Percentiles rank a stretch among this genome's conserved stretches.
These are phyloP conservation scores for Termitomyces sp. DNA, from an alignment of 768 basidiomycete genomes.

Conservation along the genomic window DNA sequence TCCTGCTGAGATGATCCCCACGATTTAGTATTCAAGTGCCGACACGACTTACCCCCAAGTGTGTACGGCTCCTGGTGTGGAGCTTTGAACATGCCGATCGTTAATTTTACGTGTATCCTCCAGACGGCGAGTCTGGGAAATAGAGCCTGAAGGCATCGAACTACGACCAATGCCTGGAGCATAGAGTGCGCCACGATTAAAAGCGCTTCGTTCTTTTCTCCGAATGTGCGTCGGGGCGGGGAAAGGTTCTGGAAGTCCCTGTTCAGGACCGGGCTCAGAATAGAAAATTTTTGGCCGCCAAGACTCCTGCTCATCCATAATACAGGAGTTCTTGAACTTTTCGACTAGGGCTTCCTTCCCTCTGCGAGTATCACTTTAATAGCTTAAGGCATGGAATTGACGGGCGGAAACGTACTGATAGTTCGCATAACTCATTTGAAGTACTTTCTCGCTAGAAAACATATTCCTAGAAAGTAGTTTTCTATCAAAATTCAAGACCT, in stretches of 20 bases:
- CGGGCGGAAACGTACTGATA: constrained; percentile 63
- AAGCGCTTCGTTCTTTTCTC: constrained; percentile 78
- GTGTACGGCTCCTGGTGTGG: not conserved
- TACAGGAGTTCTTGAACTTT: constrained; percentile 87
- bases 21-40: not conserved
- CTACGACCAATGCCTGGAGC: constrained; percentile 27
- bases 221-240: constrained; percentile 77
- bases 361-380: constrained; percentile 28
- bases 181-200: constrained; percentile 70
- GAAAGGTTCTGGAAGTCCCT: constrained; percentile 77
- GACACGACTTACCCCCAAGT: not conserved
- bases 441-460: constrained; percentile 86
- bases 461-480: constrained; percentile 58
- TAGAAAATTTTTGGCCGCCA: constrained; percentile 87
- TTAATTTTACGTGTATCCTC: constrained; percentile 8
- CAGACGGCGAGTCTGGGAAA: constrained; percentile 12
- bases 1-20: not conserved
- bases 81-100: constrained; percentile 5
- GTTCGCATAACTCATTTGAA: constrained; percentile 91
- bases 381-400: not conserved
- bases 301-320: constrained; percentile 81
- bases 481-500: constrained; percentile 3
- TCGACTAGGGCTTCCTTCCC: constrained; percentile 89
- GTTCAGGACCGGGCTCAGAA: constrained; percentile 61
- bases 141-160: constrained; percentile 7